phyloP scores from a whole-genome alignment of 1,284 basidiomycete genomes.

The Apiotrichum akiyoshidainum region DNA sequence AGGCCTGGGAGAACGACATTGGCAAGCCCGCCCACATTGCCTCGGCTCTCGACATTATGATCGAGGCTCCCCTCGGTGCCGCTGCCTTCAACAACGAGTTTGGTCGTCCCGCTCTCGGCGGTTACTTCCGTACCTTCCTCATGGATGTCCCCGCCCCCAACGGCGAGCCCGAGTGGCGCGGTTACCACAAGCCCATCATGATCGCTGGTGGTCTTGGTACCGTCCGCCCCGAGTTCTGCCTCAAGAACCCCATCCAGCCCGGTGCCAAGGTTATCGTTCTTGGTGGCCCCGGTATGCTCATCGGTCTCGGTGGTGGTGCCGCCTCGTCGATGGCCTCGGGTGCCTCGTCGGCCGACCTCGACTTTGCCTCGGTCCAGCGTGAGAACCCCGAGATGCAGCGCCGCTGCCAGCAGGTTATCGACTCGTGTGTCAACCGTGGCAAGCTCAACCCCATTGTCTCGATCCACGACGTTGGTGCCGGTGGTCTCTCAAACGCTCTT shows the following conservation, averaged over 20 bases:
- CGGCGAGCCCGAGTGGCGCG: slow-evolving; percentile 60
- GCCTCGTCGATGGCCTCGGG: slow-evolving; percentile 90
- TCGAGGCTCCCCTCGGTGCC: slow-evolving; percentile 90
- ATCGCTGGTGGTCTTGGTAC: slow-evolving; percentile 95
- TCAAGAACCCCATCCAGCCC: slow-evolving; percentile 68
- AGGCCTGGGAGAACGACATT: slow-evolving; percentile 85
- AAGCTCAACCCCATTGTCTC: slow-evolving; percentile 78
- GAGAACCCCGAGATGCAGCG: slow-evolving; percentile 99
- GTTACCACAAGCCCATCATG: slow-evolving; percentile 99
- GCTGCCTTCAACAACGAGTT: slow-evolving; percentile 99
- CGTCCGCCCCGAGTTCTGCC: slow-evolving; percentile 75
- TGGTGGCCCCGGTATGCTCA: slow-evolving; percentile 95
- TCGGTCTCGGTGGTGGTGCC: slow-evolving; percentile 93
- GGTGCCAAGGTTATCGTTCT: slow-evolving; percentile 87
- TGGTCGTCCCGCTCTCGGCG: slow-evolving; percentile 79
- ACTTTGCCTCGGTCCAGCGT: slow-evolving; percentile 95
- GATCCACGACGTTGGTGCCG: slow-evolving; percentile 97
- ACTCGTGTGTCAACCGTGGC: slow-evolving; percentile 72
- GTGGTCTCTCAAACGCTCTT: slow-evolving; percentile 92
- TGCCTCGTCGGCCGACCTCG: slow-evolving; percentile 81
- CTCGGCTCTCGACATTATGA: slow-evolving; percentile 92
- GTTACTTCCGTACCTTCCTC: slow-evolving; percentile 79
- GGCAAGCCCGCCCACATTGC: slow-evolving; percentile 90
- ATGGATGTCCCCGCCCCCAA: slow-evolving; percentile 64
- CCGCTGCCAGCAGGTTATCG: slow-evolving; percentile 95